A percentile compares a stretch with the other conserved stretches of the same genome.
phyloP scores from a whole-genome alignment of 208 protist genomes.

The Trypanosoma cruzi region DNA sequence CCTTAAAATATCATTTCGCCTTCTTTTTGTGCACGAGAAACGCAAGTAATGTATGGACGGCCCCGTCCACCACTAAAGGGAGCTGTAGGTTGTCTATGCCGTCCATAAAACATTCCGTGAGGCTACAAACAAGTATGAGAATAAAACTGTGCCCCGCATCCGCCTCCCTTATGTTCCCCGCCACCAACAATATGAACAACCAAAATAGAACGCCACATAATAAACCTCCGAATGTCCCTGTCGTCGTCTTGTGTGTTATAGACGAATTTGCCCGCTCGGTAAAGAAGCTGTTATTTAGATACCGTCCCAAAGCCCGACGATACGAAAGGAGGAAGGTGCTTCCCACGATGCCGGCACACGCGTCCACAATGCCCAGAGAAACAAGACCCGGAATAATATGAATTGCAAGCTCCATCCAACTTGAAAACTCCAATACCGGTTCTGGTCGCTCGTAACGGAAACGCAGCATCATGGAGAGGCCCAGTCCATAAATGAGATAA shows the following conservation, averaged over 20 bases:
- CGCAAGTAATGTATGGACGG: slow-evolving; percentile 63
- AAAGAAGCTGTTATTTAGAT: slow-evolving; percentile 77
- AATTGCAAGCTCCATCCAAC: slow-evolving; percentile 71
- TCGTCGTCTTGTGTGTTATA: slow-evolving; percentile 91
- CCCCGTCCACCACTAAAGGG: slow-evolving; percentile 80
- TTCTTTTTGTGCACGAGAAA: slow-evolving; percentile 38
- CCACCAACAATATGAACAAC: slow-evolving; percentile 49
- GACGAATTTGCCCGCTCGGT: slow-evolving; percentile 78
- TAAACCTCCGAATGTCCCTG: slow-evolving; percentile 74
- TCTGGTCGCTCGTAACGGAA: slow-evolving; percentile 55
- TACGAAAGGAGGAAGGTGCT: slow-evolving; percentile 72
- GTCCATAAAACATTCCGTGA: slow-evolving; percentile 89
- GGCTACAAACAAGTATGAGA: slow-evolving; percentile 70
- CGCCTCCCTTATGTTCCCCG: neutral
- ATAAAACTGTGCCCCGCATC: slow-evolving; percentile 45
- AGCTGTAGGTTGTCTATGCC: slow-evolving; percentile 91
- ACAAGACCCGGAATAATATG: slow-evolving; percentile 85
- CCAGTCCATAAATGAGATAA: slow-evolving; percentile 85
- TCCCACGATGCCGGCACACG: slow-evolving; percentile 80
- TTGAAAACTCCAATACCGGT: slow-evolving; percentile 9
- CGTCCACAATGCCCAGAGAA: slow-evolving; percentile 85
- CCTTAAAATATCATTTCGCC: neutral
- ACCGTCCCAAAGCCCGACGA: slow-evolving; percentile 66
- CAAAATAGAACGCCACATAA: slow-evolving; percentile 77
- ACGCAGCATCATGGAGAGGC: slow-evolving; percentile 67